Percentiles rank a stretch among this genome's conserved stretches.
phyloP scores from a whole-genome alignment of 257 asterid species.

The Cruciata laevipes region DNA sequence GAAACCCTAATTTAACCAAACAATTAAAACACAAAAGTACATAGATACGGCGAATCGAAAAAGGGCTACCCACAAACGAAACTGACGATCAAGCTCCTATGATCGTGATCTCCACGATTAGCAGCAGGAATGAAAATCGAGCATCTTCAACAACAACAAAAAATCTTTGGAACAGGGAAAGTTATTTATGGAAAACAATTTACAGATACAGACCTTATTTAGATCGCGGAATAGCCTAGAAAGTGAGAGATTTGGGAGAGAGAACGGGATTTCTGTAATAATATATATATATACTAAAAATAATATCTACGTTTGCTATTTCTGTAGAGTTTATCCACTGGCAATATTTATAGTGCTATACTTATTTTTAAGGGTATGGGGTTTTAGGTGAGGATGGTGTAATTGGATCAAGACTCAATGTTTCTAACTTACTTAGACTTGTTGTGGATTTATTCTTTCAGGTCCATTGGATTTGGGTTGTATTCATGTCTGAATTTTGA shows the following conservation, averaged over 20 bases:
- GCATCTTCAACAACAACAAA: not conserved
- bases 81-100: constrained; percentile 9
- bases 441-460: no score
- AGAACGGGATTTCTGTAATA: not conserved
- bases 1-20: not conserved
- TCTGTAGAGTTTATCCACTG: constrained; percentile 17
- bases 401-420: no score
- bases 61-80: not conserved
- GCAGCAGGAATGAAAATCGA: not conserved
- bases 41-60: not conserved
- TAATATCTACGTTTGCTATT: no score
- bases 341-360: no score
- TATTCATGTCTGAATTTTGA: no score
- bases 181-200: not conserved
- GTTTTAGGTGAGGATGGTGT: no score
- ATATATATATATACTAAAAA: not conserved
- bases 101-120: constrained; percentile 16
- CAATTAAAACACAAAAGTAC: not conserved
- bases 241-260: not conserved
- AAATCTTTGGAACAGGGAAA: not conserved
- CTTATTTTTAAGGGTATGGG: no score
- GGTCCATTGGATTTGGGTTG: no score
- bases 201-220: not conserved
- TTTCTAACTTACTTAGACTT: no score
- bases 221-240: constrained; percentile 29